phyloP scores from a whole-genome alignment of 495 filamentous ascomycete species.

The Coniosporium apollinis region DNA sequence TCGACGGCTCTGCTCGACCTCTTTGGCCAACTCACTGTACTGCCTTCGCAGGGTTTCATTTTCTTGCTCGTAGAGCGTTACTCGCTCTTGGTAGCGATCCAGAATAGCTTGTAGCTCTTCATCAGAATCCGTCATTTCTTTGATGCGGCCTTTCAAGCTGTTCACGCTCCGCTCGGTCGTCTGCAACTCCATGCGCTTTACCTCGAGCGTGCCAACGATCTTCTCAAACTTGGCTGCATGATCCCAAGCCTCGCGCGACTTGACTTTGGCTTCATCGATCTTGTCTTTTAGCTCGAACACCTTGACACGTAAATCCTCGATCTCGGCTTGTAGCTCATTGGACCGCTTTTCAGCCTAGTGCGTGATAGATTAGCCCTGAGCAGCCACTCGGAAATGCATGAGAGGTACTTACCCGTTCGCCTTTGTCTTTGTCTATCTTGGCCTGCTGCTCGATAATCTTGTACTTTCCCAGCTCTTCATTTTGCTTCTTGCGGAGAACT shows the following conservation, averaged over 20 bases:
- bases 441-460: constrained; percentile 58
- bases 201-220: constrained; percentile 52
- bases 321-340: constrained; percentile 48
- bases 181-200: constrained; percentile 54
- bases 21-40: constrained; percentile 45
- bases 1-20: constrained; percentile 40
- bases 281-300: constrained; percentile 37
- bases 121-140: constrained; percentile 63
- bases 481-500: constrained; percentile 62
- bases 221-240: constrained; percentile 43
- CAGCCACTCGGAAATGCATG: background rate
- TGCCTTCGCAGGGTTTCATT: constrained; percentile 40
- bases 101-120: constrained; percentile 58
- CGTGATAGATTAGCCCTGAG: constrained; percentile 4
- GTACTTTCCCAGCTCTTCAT: constrained; percentile 49
- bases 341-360: constrained; percentile 42
- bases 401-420: constrained; percentile 35
- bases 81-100: constrained; percentile 64
- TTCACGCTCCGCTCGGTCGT: constrained; percentile 47
- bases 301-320: constrained; percentile 47
- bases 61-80: constrained; percentile 45
- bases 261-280: constrained; percentile 36
- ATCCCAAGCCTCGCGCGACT: constrained; percentile 41
- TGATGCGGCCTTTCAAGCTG: constrained; percentile 49
- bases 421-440: constrained; percentile 76